Evolutionary conservation across 176 grass and related monocot genomes (phyloP).

Genomic region (Secale cereale): DNA sequence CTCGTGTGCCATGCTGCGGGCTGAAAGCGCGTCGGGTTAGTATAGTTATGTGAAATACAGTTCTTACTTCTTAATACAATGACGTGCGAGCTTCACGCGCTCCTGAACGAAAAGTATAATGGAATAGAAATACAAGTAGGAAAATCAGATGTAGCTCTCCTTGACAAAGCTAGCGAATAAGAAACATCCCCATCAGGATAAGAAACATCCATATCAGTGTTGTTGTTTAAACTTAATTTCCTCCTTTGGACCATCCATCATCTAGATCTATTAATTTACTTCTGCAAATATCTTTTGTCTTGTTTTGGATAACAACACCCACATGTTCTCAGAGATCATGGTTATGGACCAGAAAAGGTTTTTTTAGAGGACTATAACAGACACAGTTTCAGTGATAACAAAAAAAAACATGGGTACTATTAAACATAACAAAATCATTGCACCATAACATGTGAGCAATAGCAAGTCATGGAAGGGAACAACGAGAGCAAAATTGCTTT

Average conservation of each 20-base stretch:
- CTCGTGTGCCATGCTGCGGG: slow-evolving; percentile 70
- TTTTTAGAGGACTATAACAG: not conserved
- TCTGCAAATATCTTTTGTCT: not conserved
- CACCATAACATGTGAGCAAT: not conserved
- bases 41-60: not conserved
- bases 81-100: not conserved
- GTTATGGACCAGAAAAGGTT: slow-evolving; percentile 1
- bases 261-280: slow-evolving; percentile 3
- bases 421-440: not conserved
- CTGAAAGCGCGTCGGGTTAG: slow-evolving; percentile 45
- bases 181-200: not conserved
- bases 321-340: not conserved
- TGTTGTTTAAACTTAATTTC: not conserved
- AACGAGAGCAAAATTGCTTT: not conserved
- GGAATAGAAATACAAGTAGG: not conserved
- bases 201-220: not conserved
- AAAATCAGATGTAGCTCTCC: not conserved
- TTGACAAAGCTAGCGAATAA: slow-evolving; percentile 5
- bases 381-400: not conserved
- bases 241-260: not conserved
- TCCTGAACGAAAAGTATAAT: not conserved
- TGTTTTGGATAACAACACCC: not conserved
- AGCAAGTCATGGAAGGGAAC: not conserved
- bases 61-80: not conserved
- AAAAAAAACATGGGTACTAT: not conserved